These are phyloP conservation scores for Pulveroboletus sp. DNA, from an alignment of 768 basidiomycete species.

Conservation along the genomic window DNA sequence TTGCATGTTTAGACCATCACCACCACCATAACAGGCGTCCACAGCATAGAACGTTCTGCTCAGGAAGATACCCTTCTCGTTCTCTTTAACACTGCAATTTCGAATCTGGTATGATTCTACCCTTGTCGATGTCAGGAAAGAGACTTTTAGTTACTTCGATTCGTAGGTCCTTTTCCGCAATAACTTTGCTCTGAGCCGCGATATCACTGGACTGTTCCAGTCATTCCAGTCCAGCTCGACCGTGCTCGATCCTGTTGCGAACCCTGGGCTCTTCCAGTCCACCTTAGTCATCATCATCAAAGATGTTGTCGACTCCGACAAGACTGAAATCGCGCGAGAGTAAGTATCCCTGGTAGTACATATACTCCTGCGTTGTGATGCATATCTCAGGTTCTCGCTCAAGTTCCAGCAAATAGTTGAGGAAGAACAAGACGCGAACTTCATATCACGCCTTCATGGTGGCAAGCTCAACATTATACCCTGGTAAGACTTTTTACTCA, in stretches of 20 bases:
- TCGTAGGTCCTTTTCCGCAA: slow-evolving; percentile 60
- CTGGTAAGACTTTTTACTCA: slow-evolving; percentile 33
- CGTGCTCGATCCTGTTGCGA: slow-evolving; percentile 54
- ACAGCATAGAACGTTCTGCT: slow-evolving; percentile 59
- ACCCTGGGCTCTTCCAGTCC: slow-evolving; percentile 58
- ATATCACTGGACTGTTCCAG: slow-evolving; percentile 58
- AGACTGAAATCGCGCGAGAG: slow-evolving; percentile 57
- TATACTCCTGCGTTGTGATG: not conserved
- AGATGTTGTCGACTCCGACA: slow-evolving; percentile 64
- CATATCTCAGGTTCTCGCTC: slow-evolving; percentile 42
- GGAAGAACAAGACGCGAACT: slow-evolving; percentile 58
- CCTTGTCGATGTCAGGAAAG: not conserved
- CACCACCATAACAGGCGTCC: slow-evolving; percentile 44
- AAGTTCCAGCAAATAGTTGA: slow-evolving; percentile 61
- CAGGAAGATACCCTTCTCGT: slow-evolving; percentile 66
- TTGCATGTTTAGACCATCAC: not conserved
- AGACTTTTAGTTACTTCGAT: not conserved
- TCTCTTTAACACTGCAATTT: slow-evolving; percentile 63
- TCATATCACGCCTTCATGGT: slow-evolving; percentile 56
- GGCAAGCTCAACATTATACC: slow-evolving; percentile 56
- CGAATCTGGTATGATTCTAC: slow-evolving; percentile 48
- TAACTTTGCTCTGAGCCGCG: slow-evolving; percentile 62
- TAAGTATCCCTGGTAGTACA: slow-evolving; percentile 30
- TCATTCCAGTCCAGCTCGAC: slow-evolving; percentile 58
- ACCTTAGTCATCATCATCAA: slow-evolving; percentile 64